Evolutionary conservation across 768 basidiomycete genomes (phyloP).

Genomic region (Phylloporus sp.): DNA sequence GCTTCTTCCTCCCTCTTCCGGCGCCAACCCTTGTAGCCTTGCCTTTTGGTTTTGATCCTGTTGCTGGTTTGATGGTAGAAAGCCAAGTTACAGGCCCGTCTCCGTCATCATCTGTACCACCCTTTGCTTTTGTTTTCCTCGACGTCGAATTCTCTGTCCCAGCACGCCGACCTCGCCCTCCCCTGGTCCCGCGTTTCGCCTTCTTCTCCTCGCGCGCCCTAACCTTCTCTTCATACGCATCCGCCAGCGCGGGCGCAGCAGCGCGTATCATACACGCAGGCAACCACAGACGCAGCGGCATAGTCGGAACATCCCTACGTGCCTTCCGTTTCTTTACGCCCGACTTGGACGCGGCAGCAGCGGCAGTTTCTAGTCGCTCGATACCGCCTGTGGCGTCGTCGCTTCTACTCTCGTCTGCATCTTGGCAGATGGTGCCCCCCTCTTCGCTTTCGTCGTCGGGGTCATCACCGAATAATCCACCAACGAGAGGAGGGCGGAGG

Average conservation of each 20-base stretch:
- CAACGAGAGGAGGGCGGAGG: constrained; percentile 42
- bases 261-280: constrained; percentile 71
- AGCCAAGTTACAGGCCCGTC: constrained; percentile 1
- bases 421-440: constrained; percentile 19
- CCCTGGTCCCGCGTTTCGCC: constrained; percentile 22
- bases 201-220: constrained; percentile 45
- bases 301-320: constrained; percentile 38
- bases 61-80: constrained; percentile 1
- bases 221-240: constrained; percentile 56
- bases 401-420: constrained; percentile 42
- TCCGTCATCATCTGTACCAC: not conserved
- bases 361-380: constrained; percentile 26
- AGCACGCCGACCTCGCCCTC: constrained; percentile 1
- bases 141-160: not conserved
- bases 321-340: constrained; percentile 21
- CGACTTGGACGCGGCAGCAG: constrained; percentile 16
- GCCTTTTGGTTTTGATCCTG: constrained; percentile 4
- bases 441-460: constrained; percentile 47
- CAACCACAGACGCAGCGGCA: constrained; percentile 69
- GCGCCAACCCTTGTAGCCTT: constrained; percentile 5
- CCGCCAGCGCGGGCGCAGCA: constrained; percentile 61
- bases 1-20: constrained; percentile 13
- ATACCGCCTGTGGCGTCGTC: constrained; percentile 30
- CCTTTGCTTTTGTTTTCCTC: not conserved
- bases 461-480: constrained; percentile 35